Conservation (phyloP, 257 asterid genomes). For the Fraxinus cuspidata region DNA sequence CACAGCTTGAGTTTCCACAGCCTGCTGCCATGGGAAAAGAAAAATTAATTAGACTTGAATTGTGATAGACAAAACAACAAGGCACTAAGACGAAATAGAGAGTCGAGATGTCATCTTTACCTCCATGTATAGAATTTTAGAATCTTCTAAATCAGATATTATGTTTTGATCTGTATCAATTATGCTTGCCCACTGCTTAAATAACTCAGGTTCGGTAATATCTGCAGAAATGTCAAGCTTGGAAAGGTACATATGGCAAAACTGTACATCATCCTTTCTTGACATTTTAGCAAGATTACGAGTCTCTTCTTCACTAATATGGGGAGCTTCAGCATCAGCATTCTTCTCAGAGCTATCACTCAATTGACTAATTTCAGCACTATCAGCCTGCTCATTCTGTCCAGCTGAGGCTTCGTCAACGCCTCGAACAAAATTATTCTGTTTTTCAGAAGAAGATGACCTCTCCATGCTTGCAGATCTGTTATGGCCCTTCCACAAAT, state of each 20-base stretch:
- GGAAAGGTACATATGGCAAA: conserved; percentile 60
- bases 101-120: conserved; percentile 38
- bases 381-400: conserved; percentile 53
- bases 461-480: conserved; percentile 57
- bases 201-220: conserved; percentile 76
- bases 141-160: conserved; percentile 42
- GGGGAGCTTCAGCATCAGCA: conserved; percentile 35
- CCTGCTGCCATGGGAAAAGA: conserved; percentile 44
- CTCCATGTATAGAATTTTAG: conserved; percentile 59
- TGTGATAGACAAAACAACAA: not conserved
- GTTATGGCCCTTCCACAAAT: conserved; percentile 69
- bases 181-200: conserved; percentile 53
- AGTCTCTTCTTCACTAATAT: conserved; percentile 35
- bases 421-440: conserved; percentile 42
- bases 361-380: conserved; percentile 39
- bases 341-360: conserved; percentile 42
- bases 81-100: not conserved
- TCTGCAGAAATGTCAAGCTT: conserved; percentile 86
- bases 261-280: conserved; percentile 44
- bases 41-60: not conserved
- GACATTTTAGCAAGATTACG: conserved; percentile 33
- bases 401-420: conserved; percentile 38
- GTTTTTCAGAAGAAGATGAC: conserved; percentile 54
- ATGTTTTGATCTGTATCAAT: conserved; percentile 40
- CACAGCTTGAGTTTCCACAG: conserved; percentile 35